Percentiles rank a stretch among this genome's conserved stretches.
These are phyloP conservation scores for Carpinus viminea DNA, from an alignment of 306 rosid species.

Conservation along the genomic window DNA sequence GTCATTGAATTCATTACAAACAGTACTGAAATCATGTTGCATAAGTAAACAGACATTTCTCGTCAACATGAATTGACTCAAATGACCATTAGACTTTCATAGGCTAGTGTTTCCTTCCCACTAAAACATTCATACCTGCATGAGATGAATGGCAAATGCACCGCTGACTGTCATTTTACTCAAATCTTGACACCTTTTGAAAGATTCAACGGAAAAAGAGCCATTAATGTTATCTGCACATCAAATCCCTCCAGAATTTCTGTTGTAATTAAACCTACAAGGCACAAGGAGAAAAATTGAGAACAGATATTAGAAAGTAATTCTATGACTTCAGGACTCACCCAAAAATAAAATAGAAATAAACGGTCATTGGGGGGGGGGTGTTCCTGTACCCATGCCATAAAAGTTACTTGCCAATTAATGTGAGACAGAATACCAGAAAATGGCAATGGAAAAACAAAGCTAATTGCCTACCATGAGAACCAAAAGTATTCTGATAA, in stretches of 20 bases:
- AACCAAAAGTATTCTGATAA: no score
- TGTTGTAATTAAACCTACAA: slow-evolving; percentile 80
- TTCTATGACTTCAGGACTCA: no score
- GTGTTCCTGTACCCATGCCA: no score
- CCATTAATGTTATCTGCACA: slow-evolving; percentile 79
- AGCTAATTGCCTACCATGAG: no score
- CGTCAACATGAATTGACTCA: background rate
- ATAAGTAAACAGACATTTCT: no score
- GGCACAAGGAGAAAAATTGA: background rate
- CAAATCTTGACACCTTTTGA: slow-evolving; percentile 70
- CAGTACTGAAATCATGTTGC: no score
- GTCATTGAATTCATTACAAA: background rate
- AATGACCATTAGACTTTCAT: background rate
- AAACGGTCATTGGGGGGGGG: no score
- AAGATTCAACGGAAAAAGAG: slow-evolving; percentile 57
- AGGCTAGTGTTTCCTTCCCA: background rate
- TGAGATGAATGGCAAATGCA: slow-evolving; percentile 86
- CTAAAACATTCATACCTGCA: slow-evolving; percentile 62
- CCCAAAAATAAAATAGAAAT: no score
- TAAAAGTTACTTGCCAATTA: no score
- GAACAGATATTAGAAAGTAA: slow-evolving; percentile 14
- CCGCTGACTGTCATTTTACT: slow-evolving; percentile 85
- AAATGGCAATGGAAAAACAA: no score
- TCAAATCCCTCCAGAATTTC: slow-evolving; percentile 95
- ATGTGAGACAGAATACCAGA: no score